Percentiles rank a stretch among this genome's conserved stretches.
Evolutionary conservation across 2,329 filamentous ascomycete species (phyloP).

Genomic region (Westerdykella ornata): DNA sequence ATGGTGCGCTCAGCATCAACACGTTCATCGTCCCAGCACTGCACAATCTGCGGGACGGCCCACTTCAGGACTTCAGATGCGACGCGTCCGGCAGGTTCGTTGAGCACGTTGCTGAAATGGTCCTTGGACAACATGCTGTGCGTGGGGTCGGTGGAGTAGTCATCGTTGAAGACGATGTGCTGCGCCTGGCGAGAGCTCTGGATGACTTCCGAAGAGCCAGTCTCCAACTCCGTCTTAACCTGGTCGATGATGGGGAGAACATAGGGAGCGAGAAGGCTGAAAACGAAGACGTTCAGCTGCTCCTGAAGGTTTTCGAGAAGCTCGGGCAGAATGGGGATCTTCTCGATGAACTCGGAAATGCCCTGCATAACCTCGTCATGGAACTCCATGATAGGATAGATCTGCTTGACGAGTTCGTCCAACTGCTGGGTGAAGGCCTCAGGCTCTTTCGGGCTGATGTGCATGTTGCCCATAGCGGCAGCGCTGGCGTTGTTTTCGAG

Average conservation of each 20-base stretch:
- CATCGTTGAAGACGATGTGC: conserved; percentile 77
- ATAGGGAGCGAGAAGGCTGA: conserved; percentile 84
- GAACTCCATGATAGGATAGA: conserved; percentile 85
- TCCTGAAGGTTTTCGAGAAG: conserved; percentile 81
- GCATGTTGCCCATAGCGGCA: conserved; percentile 67
- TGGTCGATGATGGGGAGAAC: conserved; percentile 79
- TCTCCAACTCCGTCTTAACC: conserved; percentile 79
- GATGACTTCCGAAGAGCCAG: conserved; percentile 81
- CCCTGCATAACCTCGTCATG: conserved; percentile 80
- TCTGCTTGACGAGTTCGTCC: conserved; percentile 64
- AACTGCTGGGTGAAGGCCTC: conserved; percentile 80
- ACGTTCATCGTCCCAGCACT: conserved; percentile 74
- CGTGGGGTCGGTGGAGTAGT: conserved; percentile 70
- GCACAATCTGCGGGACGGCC: conserved; percentile 83
- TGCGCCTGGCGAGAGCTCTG: conserved; percentile 77
- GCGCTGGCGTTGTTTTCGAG: conserved; percentile 69
- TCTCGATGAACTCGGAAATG: conserved; percentile 71
- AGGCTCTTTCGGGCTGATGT: conserved; percentile 69
- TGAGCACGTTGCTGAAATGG: conserved; percentile 84
- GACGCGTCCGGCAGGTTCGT: conserved; percentile 78
- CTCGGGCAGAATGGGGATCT: conserved; percentile 77
- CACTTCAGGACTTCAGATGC: conserved; percentile 73
- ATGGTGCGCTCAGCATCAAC: conserved; percentile 64
- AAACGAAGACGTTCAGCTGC: conserved; percentile 82
- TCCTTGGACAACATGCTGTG: conserved; percentile 96